A percentile compares a stretch with the other conserved stretches of the same genome.
Evolutionary conservation across 805 yeast genomes (phyloP).

Genomic region (Dipodascopsis uninucleata): DNA sequence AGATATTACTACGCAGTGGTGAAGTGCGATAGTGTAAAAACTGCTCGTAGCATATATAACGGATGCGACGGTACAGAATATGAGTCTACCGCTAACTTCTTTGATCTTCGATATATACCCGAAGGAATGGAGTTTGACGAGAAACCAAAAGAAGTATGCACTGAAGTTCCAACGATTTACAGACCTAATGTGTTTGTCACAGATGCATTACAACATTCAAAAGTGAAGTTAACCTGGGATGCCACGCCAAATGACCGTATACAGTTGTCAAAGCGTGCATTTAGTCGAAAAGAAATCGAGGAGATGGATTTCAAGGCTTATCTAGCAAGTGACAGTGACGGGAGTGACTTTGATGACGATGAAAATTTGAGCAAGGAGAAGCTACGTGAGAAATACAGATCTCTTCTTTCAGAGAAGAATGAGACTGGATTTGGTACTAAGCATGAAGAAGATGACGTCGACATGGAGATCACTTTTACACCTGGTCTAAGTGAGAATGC

Average conservation of each 20-base stretch:
- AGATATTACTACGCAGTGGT: constrained; percentile 92
- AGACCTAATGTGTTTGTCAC: constrained; percentile 81
- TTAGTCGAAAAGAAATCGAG: constrained; percentile 75
- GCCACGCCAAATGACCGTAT: constrained; percentile 92
- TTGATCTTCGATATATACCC: constrained; percentile 89
- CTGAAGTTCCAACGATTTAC: constrained; percentile 68
- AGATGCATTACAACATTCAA: constrained; percentile 93
- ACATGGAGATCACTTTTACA: constrained; percentile 93
- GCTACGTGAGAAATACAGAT: constrained; percentile 57
- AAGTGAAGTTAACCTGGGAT: constrained; percentile 96
- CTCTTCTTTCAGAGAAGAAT: constrained; percentile 42
- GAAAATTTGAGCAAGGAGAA: constrained; percentile 25
- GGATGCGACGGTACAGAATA: constrained; percentile 93
- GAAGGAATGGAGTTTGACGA: constrained; percentile 86
- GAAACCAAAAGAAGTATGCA: constrained; percentile 69
- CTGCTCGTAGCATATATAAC: constrained; percentile 73
- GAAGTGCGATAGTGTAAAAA: constrained; percentile 65
- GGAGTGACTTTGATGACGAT: constrained; percentile 47
- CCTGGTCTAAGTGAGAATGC: constrained; percentile 60
- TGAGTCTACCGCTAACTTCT: constrained; percentile 91
- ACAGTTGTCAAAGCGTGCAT: constrained; percentile 70
- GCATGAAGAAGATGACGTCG: constrained; percentile 72
- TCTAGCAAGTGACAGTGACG: constrained; percentile 73
- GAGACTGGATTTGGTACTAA: constrained; percentile 39
- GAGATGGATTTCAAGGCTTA: constrained; percentile 78